phyloP scores from a whole-genome alignment of 2,329 filamentous ascomycete species.

The Delphinella strobiligena region DNA sequence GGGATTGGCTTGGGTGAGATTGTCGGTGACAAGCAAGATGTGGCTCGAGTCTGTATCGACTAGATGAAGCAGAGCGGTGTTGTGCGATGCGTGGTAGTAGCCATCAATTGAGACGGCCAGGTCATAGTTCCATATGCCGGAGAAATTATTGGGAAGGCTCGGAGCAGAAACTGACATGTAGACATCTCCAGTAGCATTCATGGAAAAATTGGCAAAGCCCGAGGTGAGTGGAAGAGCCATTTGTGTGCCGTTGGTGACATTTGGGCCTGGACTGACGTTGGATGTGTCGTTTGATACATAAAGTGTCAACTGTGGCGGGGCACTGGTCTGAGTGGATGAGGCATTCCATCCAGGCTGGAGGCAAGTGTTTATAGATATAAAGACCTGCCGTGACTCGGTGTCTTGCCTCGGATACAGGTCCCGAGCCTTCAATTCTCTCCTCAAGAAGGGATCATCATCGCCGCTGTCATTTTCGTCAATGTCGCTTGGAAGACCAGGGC shows the following conservation, averaged over 20 bases:
- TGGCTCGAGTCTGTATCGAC: slow-evolving; percentile 75
- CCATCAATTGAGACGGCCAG: slow-evolving; percentile 71
- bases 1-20: slow-evolving; percentile 46
- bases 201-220: slow-evolving; percentile 56
- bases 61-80: slow-evolving; percentile 53
- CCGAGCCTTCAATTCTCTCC: slow-evolving; percentile 1
- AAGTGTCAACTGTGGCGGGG: slow-evolving; percentile 57
- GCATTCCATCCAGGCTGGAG: slow-evolving; percentile 53
- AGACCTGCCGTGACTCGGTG: slow-evolving; percentile 42
- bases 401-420: slow-evolving; percentile 13
- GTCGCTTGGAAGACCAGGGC: slow-evolving; percentile 18
- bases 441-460: slow-evolving; percentile 3
- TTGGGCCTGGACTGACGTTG: slow-evolving; percentile 56
- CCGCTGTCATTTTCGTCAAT: slow-evolving; percentile 8
- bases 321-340: slow-evolving; percentile 30
- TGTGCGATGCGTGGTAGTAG: slow-evolving; percentile 56
- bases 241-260: slow-evolving; percentile 24
- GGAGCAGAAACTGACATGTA: slow-evolving; percentile 69
- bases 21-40: slow-evolving; percentile 66
- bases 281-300: slow-evolving; percentile 55
- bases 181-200: slow-evolving; percentile 53
- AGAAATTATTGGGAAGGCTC: slow-evolving; percentile 45
- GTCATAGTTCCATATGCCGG: slow-evolving; percentile 64
- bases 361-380: slow-evolving; percentile 79
- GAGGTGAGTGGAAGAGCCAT: slow-evolving; percentile 43